Percentiles rank a stretch among this genome's conserved stretches.
phyloP scores from a whole-genome alignment of 2,329 filamentous ascomycete species.

The Phialemonium atrogriseum region DNA sequence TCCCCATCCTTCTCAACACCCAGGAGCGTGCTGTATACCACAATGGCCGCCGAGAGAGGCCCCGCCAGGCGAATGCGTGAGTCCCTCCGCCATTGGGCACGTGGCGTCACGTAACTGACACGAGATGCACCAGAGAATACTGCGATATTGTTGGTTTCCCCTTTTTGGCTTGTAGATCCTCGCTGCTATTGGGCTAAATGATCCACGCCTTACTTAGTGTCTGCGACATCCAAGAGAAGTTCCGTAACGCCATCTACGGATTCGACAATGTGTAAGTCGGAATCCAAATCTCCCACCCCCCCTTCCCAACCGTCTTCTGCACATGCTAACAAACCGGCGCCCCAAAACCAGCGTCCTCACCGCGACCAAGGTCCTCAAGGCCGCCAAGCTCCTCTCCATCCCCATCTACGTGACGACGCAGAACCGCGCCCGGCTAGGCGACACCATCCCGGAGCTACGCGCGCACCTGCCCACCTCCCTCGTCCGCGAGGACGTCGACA shows the following conservation, averaged over 20 bases:
- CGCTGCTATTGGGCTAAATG: background rate
- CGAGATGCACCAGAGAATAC: constrained; percentile 30
- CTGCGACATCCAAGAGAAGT: constrained; percentile 93
- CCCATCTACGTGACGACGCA: constrained; percentile 86
- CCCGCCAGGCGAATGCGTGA: constrained; percentile 7
- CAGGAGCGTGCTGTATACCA: too few relatives aligned
- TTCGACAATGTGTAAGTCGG: constrained; percentile 67
- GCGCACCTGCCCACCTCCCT: constrained; percentile 41
- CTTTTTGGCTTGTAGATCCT: too few relatives aligned
- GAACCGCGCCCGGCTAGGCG: constrained; percentile 67
- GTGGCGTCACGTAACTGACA: constrained; percentile 10
- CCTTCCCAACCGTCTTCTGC: constrained; percentile 3
- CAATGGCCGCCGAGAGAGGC: constrained; percentile 7
- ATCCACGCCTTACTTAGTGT: constrained; percentile 45
- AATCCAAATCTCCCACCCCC: constrained; percentile 1
- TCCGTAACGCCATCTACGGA: constrained; percentile 72
- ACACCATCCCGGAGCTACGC: constrained; percentile 66
- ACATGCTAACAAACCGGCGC: constrained; percentile 2
- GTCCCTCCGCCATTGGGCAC: background rate
- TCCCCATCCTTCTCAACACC: too few relatives aligned
- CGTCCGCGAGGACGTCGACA: constrained; percentile 56
- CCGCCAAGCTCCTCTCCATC: constrained; percentile 57
- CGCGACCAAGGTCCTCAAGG: constrained; percentile 59
- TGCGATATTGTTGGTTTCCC: constrained; percentile 37
- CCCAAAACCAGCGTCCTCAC: constrained; percentile 48